Evolutionary conservation across 306 rosid species (phyloP).

Genomic region (Fagus sylvatica): DNA sequence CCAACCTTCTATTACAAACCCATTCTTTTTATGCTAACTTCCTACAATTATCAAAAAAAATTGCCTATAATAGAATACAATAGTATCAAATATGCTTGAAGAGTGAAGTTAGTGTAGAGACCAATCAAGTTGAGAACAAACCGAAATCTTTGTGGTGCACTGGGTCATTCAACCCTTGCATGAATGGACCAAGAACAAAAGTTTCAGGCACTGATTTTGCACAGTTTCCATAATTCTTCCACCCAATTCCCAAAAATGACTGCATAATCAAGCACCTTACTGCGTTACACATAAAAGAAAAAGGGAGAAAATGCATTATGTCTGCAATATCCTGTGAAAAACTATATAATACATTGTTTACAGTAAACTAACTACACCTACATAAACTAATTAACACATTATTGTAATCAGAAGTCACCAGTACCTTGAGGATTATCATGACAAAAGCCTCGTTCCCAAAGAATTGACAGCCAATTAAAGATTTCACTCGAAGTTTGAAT

Average conservation of each 20-base stretch:
- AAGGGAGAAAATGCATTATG: conserved; percentile 21
- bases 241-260: conserved; percentile 71
- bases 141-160: conserved; percentile 93
- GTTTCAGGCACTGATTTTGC: conserved; percentile 63
- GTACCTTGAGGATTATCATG: conserved; percentile 93
- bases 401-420: conserved; percentile 26
- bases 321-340: conserved; percentile 6
- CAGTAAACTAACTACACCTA: conserved; percentile 1
- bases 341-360: conserved; percentile 3
- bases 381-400: conserved; percentile 10
- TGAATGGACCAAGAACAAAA: conserved; percentile 81
- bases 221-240: conserved; percentile 60
- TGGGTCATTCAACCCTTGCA: conserved; percentile 86
- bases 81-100: conserved; percentile 21
- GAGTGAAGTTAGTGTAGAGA: conserved; percentile 18
- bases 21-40: not conserved
- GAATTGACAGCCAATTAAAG: conserved; percentile 76
- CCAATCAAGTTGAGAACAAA: conserved; percentile 34
- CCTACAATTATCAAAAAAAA: not conserved
- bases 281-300: conserved; percentile 47
- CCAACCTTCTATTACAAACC: too few species aligned
- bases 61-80: conserved; percentile 12
- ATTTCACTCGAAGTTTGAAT: conserved; percentile 46
- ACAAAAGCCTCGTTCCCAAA: conserved; percentile 90
- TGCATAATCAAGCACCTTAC: conserved; percentile 96